Conservation (phyloP, 1,139 yeast genomes). For the Hyphopichia buzzinii region DNA sequence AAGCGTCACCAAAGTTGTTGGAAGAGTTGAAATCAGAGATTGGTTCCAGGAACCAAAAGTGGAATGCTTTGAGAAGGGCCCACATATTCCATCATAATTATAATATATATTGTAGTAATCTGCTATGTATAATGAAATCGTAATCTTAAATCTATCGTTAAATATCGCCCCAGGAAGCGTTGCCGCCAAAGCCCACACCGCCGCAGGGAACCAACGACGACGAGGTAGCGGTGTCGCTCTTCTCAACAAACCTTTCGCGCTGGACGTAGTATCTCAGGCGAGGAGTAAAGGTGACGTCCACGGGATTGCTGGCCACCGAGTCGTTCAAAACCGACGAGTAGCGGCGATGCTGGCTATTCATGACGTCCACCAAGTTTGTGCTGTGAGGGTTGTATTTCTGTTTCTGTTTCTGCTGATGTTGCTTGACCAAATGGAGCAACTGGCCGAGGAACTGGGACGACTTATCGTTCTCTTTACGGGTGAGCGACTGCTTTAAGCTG, state of each 20-base stretch:
- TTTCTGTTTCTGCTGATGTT: slow-evolving; percentile 1
- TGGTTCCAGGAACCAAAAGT: too few relatives aligned
- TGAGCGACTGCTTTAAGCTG: slow-evolving; percentile 6
- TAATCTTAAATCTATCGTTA: too few relatives aligned
- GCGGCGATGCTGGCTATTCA: slow-evolving; percentile 7
- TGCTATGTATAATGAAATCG: too few relatives aligned
- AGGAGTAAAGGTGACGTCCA: neutral
- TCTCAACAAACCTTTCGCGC: slow-evolving; percentile 1
- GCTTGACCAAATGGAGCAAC: slow-evolving; percentile 6
- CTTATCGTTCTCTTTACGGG: neutral
- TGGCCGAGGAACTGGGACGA: slow-evolving; percentile 10
- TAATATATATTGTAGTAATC: too few relatives aligned
- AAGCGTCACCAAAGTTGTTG: too few relatives aligned
- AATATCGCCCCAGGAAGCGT: slow-evolving; percentile 17
- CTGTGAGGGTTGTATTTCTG: neutral
- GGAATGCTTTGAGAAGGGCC: too few relatives aligned
- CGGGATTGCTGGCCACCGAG: slow-evolving; percentile 2
- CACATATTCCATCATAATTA: too few relatives aligned
- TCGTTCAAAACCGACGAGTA: slow-evolving; percentile 8
- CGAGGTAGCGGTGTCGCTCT: slow-evolving; percentile 15
- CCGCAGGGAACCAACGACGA: slow-evolving; percentile 18
- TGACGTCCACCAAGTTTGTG: slow-evolving; percentile 2
- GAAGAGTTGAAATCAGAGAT: too few relatives aligned
- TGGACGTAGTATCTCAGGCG: neutral
- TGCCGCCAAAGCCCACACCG: slow-evolving; percentile 10